Percentiles rank a stretch among this genome's conserved stretches.
These are phyloP conservation scores for Penicillium sp. DNA, from an alignment of 2,329 filamentous ascomycete species.

Conservation along the genomic window DNA sequence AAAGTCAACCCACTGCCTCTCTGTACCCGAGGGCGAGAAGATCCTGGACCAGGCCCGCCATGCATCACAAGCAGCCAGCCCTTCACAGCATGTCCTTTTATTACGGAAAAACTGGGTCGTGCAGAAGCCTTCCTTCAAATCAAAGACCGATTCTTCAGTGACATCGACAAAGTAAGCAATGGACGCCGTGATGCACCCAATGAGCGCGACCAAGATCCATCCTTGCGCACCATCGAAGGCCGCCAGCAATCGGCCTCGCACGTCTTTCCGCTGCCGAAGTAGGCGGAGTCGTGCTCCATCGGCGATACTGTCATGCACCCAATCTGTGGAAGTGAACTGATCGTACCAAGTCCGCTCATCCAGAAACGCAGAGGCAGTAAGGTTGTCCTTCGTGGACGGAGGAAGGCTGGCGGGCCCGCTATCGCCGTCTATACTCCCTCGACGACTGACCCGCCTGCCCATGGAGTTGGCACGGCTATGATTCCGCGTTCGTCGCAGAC, in stretches of 20 bases:
- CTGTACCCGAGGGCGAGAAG: slow-evolving; percentile 50
- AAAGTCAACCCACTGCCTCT: slow-evolving; percentile 69
- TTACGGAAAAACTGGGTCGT: slow-evolving; percentile 66
- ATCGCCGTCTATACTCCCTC: slow-evolving; percentile 57
- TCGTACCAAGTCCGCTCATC: slow-evolving; percentile 98
- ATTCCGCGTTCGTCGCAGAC: slow-evolving; percentile 41
- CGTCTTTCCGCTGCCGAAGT: slow-evolving; percentile 75
- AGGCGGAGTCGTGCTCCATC: slow-evolving; percentile 87
- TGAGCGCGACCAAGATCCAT: slow-evolving; percentile 88
- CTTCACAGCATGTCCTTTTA: slow-evolving; percentile 64
- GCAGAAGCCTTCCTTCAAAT: slow-evolving; percentile 90
- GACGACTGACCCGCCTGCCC: slow-evolving; percentile 46
- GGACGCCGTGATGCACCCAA: slow-evolving; percentile 78
- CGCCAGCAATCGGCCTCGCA: slow-evolving; percentile 73
- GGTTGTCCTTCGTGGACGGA: slow-evolving; percentile 47
- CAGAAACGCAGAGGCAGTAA: slow-evolving; percentile 62
- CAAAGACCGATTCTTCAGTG: slow-evolving; percentile 79
- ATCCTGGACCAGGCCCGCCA: slow-evolving; percentile 67
- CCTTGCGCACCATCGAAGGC: slow-evolving; percentile 86
- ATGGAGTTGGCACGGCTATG: slow-evolving; percentile 52
- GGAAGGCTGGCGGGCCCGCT: slow-evolving; percentile 29
- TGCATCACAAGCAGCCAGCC: slow-evolving; percentile 53
- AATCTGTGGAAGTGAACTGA: slow-evolving; percentile 95
- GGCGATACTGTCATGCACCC: slow-evolving; percentile 96
- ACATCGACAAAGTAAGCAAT: slow-evolving; percentile 88